Base-by-base conservation (phyloP, 495 filamentous ascomycete genomes). In the Talaromyces adpressus region DNA sequence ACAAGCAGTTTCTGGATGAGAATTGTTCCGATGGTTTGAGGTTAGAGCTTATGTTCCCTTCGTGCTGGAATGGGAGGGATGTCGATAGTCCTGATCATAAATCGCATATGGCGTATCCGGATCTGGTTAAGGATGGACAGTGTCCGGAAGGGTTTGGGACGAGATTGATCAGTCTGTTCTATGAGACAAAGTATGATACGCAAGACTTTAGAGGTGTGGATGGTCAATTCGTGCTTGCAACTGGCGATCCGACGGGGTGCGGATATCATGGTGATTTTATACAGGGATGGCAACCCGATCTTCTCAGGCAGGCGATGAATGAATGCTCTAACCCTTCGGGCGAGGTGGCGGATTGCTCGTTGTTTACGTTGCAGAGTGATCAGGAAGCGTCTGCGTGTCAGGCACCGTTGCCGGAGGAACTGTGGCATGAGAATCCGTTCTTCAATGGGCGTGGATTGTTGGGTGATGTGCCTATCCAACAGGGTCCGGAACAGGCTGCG, bases 251-350 rank as follows among this genome's bases (percentile, higher is more conserved):
- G 20, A 87, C 87, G 62, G 91, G 91, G 47, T 92, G 79, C 62
- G 91, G 90, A 18, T 92, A 91, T 67, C 92, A 96, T 67, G 92
- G 83, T 30, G 92, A 96, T 70, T 95, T 95, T 75, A 89, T 95
- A 67, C 84, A 78, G 54, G 92, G 89, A 41, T 96, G 92, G 92
- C 84, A 92, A 23, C 69, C 71, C 4, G 75, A 73, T 25, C 62
- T 76, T 53, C 70, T 80, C n/a, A 71, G 78, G 52, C 14, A 77
- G 36, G 79, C 79, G 27, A 68, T 79, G n/a, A 63, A 81, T 14
- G 68, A 70, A 34, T 84, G 82, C 74, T 83, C 81, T 12, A 82
- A 81, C 70, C 71, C 66, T 7, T 77, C 79, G 6, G 87, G 87
- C 14, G 34, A 74, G 23, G 76, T 88, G 27, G 52, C 69, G 14